Percentiles rank a stretch among this genome's conserved stretches.
These are phyloP conservation scores for Starmerella roubikii DNA, from an alignment of 805 yeast genomes.

Conservation along the genomic window DNA sequence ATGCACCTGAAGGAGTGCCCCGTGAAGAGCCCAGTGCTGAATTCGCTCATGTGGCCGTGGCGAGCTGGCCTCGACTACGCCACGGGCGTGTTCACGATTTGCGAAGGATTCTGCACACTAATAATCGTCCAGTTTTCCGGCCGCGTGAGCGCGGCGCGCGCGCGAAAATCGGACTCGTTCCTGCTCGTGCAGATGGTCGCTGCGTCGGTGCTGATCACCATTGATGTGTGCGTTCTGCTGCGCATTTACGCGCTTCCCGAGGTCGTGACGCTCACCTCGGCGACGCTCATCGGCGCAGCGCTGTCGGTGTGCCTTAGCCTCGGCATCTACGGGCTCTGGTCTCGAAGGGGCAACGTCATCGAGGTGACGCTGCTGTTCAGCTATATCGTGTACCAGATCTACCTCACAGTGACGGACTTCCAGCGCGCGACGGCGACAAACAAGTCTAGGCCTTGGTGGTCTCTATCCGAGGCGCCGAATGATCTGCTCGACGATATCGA, in stretches of 20 bases:
- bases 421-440: slow-evolving; percentile 25
- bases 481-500: slow-evolving; percentile 19
- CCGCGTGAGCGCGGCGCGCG: slow-evolving; percentile 58
- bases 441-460: slow-evolving; percentile 2
- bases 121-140: slow-evolving; percentile 88
- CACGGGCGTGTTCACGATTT: slow-evolving; percentile 75
- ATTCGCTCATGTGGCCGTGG: slow-evolving; percentile 50
- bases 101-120: slow-evolving; percentile 88
- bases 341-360: slow-evolving; percentile 76
- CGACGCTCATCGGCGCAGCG: slow-evolving; percentile 76
- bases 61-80: slow-evolving; percentile 54
- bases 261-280: slow-evolving; percentile 53
- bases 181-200: slow-evolving; percentile 56
- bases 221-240: slow-evolving; percentile 63
- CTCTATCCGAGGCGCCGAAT: slow-evolving; percentile 2
- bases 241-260: slow-evolving; percentile 65
- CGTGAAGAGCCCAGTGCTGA: slow-evolving; percentile 11
- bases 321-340: slow-evolving; percentile 70
- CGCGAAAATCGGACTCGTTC: slow-evolving; percentile 59
- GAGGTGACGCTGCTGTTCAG: slow-evolving; percentile 79
- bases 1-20: slow-evolving; percentile 30
- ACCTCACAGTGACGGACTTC: slow-evolving; percentile 82
- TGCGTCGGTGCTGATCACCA: slow-evolving; percentile 63
- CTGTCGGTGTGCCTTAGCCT: slow-evolving; percentile 61
- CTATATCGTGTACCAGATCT: slow-evolving; percentile 82